Evolutionary conservation across 805 yeast species (phyloP).

Genomic region (Lipomyces yamadae): DNA sequence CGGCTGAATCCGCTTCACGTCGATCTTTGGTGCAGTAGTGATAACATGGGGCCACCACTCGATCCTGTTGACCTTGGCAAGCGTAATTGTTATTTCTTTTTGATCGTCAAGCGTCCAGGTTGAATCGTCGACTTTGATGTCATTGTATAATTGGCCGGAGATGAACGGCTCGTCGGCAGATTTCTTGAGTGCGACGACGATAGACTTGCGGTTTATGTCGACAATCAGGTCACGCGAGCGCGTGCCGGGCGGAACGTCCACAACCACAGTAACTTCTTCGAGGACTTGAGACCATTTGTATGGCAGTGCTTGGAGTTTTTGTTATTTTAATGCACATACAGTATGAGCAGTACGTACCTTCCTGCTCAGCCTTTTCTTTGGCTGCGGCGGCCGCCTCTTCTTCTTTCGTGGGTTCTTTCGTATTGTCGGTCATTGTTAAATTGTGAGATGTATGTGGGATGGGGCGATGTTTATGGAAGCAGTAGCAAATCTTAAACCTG

Average conservation of each 20-base stretch:
- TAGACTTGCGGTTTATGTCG: constrained; percentile 36
- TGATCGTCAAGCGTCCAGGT: constrained; percentile 53
- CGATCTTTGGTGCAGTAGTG: constrained; percentile 50
- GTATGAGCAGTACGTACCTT: constrained; percentile 13
- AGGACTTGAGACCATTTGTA: constrained; percentile 52
- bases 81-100: constrained; percentile 46
- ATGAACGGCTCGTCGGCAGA: constrained; percentile 35
- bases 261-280: constrained; percentile 49
- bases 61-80: constrained; percentile 47
- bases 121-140: constrained; percentile 43
- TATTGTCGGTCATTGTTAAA: neutral
- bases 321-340: neutral
- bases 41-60: constrained; percentile 58
- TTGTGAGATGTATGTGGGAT: neutral
- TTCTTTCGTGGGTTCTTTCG: constrained; percentile 29
- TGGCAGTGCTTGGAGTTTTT: constrained; percentile 39
- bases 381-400: constrained; percentile 34
- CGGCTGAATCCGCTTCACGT: constrained; percentile 50
- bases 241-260: constrained; percentile 45
- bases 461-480: neutral
- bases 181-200: constrained; percentile 41
- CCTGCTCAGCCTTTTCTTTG: constrained; percentile 35
- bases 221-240: constrained; percentile 47
- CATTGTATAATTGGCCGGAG: constrained; percentile 48
- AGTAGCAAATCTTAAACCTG: neutral